phyloP scores from a whole-genome alignment of 805 yeast genomes.

The Starmerella roubikii region DNA sequence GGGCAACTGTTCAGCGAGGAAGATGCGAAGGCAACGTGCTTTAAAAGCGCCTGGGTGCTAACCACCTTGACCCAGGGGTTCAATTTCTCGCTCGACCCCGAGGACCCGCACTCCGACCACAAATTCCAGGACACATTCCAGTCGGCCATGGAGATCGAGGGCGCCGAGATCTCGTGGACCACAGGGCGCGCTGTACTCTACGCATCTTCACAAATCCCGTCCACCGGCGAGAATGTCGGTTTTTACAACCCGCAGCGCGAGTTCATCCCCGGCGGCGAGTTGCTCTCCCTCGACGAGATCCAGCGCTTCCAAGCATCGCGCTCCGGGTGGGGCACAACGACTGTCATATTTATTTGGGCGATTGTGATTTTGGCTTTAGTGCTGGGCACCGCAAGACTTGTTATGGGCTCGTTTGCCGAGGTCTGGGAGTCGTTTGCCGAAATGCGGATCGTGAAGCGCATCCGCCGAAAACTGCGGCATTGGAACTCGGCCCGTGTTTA shows the following conservation, averaged over 20 bases:
- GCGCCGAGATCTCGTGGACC: slow-evolving; percentile 89
- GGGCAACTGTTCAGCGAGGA: slow-evolving; percentile 36
- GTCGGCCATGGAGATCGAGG: slow-evolving; percentile 67
- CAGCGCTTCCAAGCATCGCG: neutral
- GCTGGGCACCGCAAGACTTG: neutral
- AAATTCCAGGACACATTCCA: slow-evolving; percentile 48
- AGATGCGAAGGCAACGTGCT: slow-evolving; percentile 63
- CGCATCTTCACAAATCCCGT: slow-evolving; percentile 55
- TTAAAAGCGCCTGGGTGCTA: slow-evolving; percentile 89
- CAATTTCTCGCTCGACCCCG: slow-evolving; percentile 45
- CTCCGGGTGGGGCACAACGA: neutral
- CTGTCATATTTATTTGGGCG: neutral
- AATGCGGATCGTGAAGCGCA: neutral
- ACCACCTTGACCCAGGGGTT: slow-evolving; percentile 87
- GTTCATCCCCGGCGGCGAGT: slow-evolving; percentile 22
- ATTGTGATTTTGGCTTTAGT: neutral
- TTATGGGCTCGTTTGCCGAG: slow-evolving; percentile 1
- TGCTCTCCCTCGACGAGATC: neutral
- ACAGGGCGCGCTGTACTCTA: slow-evolving; percentile 72
- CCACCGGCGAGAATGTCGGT: slow-evolving; percentile 16
- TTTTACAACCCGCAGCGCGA: slow-evolving; percentile 10
- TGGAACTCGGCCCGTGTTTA: neutral
- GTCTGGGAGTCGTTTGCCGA: neutral
- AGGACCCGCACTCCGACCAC: slow-evolving; percentile 24
- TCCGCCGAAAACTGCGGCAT: slow-evolving; percentile 1